Conservation (phyloP, 2,329 filamentous ascomycete species). For the Monilinia laxa region DNA sequence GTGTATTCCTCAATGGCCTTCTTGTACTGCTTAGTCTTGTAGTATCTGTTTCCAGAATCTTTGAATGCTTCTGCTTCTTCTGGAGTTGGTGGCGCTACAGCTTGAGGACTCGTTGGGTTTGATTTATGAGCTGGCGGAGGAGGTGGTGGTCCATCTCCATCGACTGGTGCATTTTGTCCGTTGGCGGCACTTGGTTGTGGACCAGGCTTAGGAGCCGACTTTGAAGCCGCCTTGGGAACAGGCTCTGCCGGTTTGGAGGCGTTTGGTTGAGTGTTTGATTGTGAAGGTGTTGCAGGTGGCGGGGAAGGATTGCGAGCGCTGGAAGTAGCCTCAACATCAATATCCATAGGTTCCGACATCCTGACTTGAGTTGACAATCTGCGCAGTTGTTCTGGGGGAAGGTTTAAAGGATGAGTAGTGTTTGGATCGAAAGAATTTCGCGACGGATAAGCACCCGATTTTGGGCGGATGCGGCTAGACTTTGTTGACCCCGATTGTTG, state of each 20-base stretch:
- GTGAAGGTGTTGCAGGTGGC: slow-evolving; percentile 45
- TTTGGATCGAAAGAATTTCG: slow-evolving; percentile 59
- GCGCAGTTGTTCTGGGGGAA: slow-evolving; percentile 84
- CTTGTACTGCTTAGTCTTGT: slow-evolving; percentile 88
- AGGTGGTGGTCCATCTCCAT: slow-evolving; percentile 48
- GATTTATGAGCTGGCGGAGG: slow-evolving; percentile 71
- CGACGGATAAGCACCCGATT: slow-evolving; percentile 33
- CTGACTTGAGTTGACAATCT: slow-evolving; percentile 67
- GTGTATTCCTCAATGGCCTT: slow-evolving; percentile 91
- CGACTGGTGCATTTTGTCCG: slow-evolving; percentile 36
- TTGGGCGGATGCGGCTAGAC: slow-evolving; percentile 37
- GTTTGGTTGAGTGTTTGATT: slow-evolving; percentile 16
- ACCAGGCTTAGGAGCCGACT: slow-evolving; percentile 6
- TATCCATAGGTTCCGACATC: slow-evolving; percentile 62
- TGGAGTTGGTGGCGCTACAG: slow-evolving; percentile 42
- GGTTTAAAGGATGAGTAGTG: slow-evolving; percentile 77
- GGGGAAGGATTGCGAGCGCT: slow-evolving; percentile 52
- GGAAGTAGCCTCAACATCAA: slow-evolving; percentile 62
- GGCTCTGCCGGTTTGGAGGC: slow-evolving; percentile 39
- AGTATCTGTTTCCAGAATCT: slow-evolving; percentile 90
- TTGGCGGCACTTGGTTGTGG: slow-evolving; percentile 48
- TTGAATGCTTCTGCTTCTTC: slow-evolving; percentile 92
- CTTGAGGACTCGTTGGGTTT: slow-evolving; percentile 58
- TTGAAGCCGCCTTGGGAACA: slow-evolving; percentile 43
- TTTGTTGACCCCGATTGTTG: slow-evolving; percentile 34